Percentiles rank a stretch among this genome's conserved stretches.
phyloP scores from a whole-genome alignment of 2,329 filamentous ascomycete genomes.

The Aspergillus unguis region DNA sequence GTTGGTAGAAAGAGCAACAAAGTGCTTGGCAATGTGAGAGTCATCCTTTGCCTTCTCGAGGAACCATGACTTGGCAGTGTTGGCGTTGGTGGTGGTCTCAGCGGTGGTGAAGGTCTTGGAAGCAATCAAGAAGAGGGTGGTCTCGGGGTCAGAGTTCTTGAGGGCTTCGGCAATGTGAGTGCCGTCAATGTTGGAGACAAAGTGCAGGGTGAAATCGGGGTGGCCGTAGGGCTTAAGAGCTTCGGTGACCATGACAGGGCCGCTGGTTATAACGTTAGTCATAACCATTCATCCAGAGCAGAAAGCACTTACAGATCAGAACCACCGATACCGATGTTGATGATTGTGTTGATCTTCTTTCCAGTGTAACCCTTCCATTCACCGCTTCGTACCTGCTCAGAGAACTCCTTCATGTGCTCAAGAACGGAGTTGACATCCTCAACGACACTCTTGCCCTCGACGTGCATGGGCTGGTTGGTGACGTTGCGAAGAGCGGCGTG shows the following conservation, averaged over 20 bases:
- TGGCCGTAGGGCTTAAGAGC: slow-evolving; percentile 93
- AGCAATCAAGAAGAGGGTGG: slow-evolving; percentile 95
- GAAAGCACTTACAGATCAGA: slow-evolving; percentile 79
- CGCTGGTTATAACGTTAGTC: slow-evolving; percentile 51
- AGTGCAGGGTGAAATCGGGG: slow-evolving; percentile 83
- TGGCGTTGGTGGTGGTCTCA: slow-evolving; percentile 95
- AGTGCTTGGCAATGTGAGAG: slow-evolving; percentile 86
- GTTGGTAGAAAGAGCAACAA: slow-evolving; percentile 96
- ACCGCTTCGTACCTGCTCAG: slow-evolving; percentile 87
- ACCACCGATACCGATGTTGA: slow-evolving; percentile 97
- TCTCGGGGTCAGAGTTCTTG: slow-evolving; percentile 85
- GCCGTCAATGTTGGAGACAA: slow-evolving; percentile 99
- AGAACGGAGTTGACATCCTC: slow-evolving; percentile 88
- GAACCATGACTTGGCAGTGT: slow-evolving; percentile 97
- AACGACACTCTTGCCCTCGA: slow-evolving; percentile 90
- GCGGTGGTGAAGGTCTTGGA: slow-evolving; percentile 99
- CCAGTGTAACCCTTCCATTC: slow-evolving; percentile 97
- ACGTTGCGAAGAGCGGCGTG: slow-evolving; percentile 92
- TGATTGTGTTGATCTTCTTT: slow-evolving; percentile 92
- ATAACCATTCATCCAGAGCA: neutral
- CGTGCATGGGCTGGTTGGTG: slow-evolving; percentile 73
- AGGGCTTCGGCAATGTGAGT: slow-evolving; percentile 96
- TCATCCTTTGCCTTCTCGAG: slow-evolving; percentile 75
- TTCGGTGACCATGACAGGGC: slow-evolving; percentile 98
- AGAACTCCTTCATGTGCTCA: slow-evolving; percentile 98